These are phyloP conservation scores for Trichoderma sp. DNA, from an alignment of 2,329 filamentous ascomycete species.

Conservation along the genomic window DNA sequence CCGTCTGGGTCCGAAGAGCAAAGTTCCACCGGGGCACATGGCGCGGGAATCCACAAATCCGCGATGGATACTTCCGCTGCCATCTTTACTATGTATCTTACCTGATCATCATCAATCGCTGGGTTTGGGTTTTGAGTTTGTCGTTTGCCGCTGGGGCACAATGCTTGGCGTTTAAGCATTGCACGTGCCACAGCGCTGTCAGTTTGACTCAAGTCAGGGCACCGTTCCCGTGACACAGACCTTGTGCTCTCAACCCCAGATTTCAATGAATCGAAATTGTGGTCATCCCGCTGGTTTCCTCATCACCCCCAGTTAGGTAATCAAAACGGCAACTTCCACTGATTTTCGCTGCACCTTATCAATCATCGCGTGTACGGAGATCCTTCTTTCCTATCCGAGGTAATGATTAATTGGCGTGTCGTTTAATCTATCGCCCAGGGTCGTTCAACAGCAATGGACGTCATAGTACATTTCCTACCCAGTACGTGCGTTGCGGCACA, in stretches of 20 bases:
- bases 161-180: neutral
- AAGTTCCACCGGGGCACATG: slow-evolving; percentile 2
- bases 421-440: neutral
- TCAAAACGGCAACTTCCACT: neutral
- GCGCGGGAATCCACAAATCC: slow-evolving; percentile 4
- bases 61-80: neutral
- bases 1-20: neutral
- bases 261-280: neutral
- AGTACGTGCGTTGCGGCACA: neutral
- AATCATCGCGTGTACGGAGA: neutral
- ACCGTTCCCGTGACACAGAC: neutral
- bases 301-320: neutral
- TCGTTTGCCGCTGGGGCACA: neutral
- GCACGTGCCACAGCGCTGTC: neutral
- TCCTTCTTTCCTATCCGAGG: neutral
- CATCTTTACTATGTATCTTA: neutral
- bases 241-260: neutral
- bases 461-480: neutral
- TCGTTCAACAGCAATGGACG: neutral
- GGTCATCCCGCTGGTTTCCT: neutral
- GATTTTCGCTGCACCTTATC: neutral
- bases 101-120: neutral
- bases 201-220: neutral
- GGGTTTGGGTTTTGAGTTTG: neutral
- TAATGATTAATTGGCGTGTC: neutral